A percentile compares a stretch with the other conserved stretches of the same genome.
phyloP scores from a whole-genome alignment of 2,329 filamentous ascomycete genomes.

The Colletotrichum sp. region DNA sequence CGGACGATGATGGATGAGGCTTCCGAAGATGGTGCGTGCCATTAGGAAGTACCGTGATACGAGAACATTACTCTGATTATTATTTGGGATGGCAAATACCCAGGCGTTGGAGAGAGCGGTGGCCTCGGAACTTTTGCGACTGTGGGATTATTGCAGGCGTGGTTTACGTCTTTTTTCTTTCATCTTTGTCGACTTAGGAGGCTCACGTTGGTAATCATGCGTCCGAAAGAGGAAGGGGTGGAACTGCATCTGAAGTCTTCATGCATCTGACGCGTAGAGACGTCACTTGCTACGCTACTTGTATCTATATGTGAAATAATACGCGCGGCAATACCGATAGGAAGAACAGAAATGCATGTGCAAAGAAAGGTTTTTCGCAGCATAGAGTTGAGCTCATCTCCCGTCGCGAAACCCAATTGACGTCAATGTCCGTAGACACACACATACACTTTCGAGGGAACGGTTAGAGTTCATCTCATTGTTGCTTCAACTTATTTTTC shows the following conservation, averaged over 20 bases:
- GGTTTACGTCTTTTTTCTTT: background rate
- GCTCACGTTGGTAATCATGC: background rate
- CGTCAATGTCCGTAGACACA: background rate
- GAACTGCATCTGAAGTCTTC: background rate
- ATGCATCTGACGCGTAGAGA: background rate
- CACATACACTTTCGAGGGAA: background rate
- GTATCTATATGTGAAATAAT: background rate
- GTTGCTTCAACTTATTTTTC: background rate
- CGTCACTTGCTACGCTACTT: background rate
- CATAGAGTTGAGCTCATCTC: background rate
- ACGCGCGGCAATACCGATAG: background rate
- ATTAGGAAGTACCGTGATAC: background rate
- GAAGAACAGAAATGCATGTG: background rate
- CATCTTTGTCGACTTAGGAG: background rate
- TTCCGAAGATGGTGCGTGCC: background rate
- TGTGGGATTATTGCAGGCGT: background rate
- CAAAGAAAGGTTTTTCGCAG: background rate
- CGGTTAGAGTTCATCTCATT: background rate
- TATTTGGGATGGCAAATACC: constrained; percentile 20
- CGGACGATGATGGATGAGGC: background rate
- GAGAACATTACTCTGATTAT: background rate
- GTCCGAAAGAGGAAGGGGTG: background rate
- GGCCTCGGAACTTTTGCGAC: background rate
- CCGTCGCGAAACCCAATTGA: background rate
- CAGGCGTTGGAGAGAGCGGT: constrained; percentile 15